Percentiles rank a stretch among this genome's conserved stretches.
phyloP scores from a whole-genome alignment of 768 basidiomycete genomes.

The Suillus bovinus region DNA sequence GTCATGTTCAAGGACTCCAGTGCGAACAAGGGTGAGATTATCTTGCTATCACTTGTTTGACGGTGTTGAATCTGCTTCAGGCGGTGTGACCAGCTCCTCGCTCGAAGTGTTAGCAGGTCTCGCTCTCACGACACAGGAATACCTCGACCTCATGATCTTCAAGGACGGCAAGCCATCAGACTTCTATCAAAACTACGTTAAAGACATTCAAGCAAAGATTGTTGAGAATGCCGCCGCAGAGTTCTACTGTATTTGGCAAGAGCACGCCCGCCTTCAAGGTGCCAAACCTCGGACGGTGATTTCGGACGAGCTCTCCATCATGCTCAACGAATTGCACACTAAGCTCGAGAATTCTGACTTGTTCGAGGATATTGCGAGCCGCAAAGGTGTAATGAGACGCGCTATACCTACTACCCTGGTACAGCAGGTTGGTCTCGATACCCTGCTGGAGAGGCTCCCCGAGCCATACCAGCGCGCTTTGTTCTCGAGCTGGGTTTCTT shows the following conservation, averaged over 20 bases:
- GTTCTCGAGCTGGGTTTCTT: conserved; percentile 89
- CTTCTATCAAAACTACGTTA: conserved; percentile 92
- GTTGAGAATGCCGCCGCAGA: conserved; percentile 88
- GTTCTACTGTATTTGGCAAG: conserved; percentile 91
- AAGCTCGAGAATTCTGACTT: conserved; percentile 89
- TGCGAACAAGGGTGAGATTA: conserved; percentile 80
- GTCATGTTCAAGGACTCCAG: conserved; percentile 93
- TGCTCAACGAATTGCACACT: conserved; percentile 87
- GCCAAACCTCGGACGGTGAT: conserved; percentile 85
- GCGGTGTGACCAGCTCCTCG: conserved; percentile 95
- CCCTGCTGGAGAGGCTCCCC: conserved; percentile 75
- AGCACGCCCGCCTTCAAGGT: conserved; percentile 79
- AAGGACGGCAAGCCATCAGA: conserved; percentile 81
- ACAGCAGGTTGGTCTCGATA: conserved; percentile 79
- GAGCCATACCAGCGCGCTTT: conserved; percentile 81
- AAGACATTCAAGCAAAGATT: conserved; percentile 90
- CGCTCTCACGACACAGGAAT: conserved; percentile 86
- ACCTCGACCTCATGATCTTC: conserved; percentile 90
- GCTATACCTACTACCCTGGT: conserved; percentile 92
- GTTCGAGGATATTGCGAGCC: conserved; percentile 78
- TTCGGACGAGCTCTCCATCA: conserved; percentile 92
- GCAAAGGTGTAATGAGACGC: conserved; percentile 71
- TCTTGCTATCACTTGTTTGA: not conserved
- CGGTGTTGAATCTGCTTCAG: conserved; percentile 34
- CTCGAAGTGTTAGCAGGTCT: conserved; percentile 98